Evolutionary conservation across 2,329 filamentous ascomycete species (phyloP).

Genomic region (Macrophomina pseudophaseolina): DNA sequence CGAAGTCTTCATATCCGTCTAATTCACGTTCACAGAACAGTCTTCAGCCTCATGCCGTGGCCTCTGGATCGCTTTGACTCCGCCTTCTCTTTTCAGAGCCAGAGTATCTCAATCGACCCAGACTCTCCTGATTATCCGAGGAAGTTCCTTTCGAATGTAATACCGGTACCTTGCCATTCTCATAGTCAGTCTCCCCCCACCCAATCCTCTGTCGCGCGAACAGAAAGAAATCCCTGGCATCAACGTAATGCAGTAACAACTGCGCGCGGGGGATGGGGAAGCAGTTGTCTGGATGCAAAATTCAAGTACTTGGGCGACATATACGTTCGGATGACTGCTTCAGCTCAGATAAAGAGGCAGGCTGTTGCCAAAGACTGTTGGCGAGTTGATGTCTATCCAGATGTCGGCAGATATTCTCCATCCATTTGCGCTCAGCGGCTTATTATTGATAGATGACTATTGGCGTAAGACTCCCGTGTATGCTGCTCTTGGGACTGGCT

Average conservation of each 20-base stretch:
- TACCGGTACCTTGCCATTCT: slow-evolving; percentile 16
- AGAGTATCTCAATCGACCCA: neutral
- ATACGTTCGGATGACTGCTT: no score
- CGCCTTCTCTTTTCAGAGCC: neutral
- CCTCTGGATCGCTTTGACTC: slow-evolving; percentile 2
- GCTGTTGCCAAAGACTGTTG: no score
- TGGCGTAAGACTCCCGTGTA: slow-evolving; percentile 61
- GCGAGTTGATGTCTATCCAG: no score
- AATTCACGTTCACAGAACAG: neutral
- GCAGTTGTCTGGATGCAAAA: no score
- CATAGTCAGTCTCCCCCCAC: slow-evolving; percentile 4
- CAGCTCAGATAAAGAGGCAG: no score
- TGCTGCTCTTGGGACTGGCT: slow-evolving; percentile 64
- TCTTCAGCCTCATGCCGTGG: slow-evolving; percentile 6
- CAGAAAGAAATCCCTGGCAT: no score
- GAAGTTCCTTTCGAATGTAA: neutral
- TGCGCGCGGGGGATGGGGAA: no score
- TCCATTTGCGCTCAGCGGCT: neutral
- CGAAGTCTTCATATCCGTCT: neutral
- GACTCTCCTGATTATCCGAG: neutral
- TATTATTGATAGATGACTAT: slow-evolving; percentile 43
- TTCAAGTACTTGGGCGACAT: no score
- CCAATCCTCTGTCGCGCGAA: no score
- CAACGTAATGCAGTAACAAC: no score
- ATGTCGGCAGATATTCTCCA: no score